A percentile compares a stretch with the other conserved stretches of the same genome.
Conservation (phyloP, 1,139 yeast genomes). For the Hyphopichia burtonii region DNA sequence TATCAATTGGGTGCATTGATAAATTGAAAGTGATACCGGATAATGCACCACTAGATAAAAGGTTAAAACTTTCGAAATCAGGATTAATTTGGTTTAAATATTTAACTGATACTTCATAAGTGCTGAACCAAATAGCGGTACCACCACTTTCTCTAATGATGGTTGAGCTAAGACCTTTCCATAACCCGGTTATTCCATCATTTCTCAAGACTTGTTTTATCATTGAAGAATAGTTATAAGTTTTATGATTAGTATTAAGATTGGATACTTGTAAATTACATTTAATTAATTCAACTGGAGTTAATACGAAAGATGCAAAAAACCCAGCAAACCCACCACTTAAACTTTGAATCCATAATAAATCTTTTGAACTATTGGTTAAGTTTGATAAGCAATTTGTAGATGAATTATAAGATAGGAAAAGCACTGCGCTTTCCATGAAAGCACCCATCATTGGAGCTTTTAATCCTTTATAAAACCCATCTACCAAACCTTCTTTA, state of each 20-base stretch:
- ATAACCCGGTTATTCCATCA: constrained; percentile 57
- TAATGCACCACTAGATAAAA: constrained; percentile 74
- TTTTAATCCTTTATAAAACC: constrained; percentile 60
- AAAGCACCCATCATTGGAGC: constrained; percentile 90
- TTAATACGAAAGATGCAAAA: constrained; percentile 76
- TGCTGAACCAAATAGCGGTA: constrained; percentile 92
- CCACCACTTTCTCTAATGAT: constrained; percentile 83
- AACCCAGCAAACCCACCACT: constrained; percentile 86
- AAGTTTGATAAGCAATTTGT: constrained; percentile 3
- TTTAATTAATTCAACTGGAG: constrained; percentile 87
- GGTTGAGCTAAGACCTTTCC: constrained; percentile 91
- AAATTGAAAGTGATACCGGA: constrained; percentile 85
- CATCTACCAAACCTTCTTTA: constrained; percentile 62
- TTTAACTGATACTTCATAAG: constrained; percentile 62
- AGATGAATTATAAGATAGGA: constrained; percentile 52
- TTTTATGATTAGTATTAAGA: constrained; percentile 16
- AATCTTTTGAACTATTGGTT: constrained; percentile 12
- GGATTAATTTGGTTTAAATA: constrained; percentile 19
- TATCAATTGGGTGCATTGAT: constrained; percentile 85
- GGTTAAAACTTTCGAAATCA: constrained; percentile 46
- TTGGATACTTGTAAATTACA: constrained; percentile 84
- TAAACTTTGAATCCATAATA: constrained; percentile 40
- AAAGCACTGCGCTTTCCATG: constrained; percentile 75
- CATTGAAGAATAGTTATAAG: constrained; percentile 24
- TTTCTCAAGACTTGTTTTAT: constrained; percentile 41